Evolutionary conservation across 1,284 basidiomycete species (phyloP).

Genomic region (Ustilago shanxiensis): DNA sequence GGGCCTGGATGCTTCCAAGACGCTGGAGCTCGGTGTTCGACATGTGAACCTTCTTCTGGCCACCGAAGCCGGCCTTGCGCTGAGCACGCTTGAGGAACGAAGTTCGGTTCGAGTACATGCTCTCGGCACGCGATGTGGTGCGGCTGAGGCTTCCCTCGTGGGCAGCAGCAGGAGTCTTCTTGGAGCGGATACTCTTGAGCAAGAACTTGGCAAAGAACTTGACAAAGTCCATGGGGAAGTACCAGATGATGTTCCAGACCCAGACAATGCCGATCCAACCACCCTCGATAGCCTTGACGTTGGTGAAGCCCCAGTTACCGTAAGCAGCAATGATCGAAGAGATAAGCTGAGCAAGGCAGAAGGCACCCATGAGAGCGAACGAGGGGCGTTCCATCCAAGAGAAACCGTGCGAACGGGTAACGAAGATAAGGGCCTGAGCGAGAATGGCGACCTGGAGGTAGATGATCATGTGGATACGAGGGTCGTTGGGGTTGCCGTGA

Average conservation of each 20-base stretch:
- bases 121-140: conserved; percentile 90
- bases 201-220: conserved; percentile 88
- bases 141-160: conserved; percentile 83
- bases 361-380: conserved; percentile 86
- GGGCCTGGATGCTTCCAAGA: conserved; percentile 86
- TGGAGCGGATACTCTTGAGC: conserved; percentile 71
- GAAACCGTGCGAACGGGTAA: conserved; percentile 94
- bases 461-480: conserved; percentile 76
- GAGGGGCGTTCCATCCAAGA: conserved; percentile 99
- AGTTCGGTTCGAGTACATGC: conserved; percentile 91
- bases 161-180: conserved; percentile 72
- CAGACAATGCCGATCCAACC: conserved; percentile 98
- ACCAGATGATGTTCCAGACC: conserved; percentile 85
- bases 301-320: conserved; percentile 74
- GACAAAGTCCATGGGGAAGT: conserved; percentile 91
- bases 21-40: conserved; percentile 80
- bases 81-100: conserved; percentile 87
- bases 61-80: conserved; percentile 85
- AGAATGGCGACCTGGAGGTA: conserved; percentile 97
- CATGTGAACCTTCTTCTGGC: conserved; percentile 78
- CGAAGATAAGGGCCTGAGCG: conserved; percentile 96
- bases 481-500: conserved; percentile 71
- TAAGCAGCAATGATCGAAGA: conserved; percentile 95
- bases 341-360: conserved; percentile 91
- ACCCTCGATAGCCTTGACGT: conserved; percentile 58